Evolutionary conservation across 164 flowering plant species (phyloP).

Genomic region (Macadamia tetraphylla): DNA sequence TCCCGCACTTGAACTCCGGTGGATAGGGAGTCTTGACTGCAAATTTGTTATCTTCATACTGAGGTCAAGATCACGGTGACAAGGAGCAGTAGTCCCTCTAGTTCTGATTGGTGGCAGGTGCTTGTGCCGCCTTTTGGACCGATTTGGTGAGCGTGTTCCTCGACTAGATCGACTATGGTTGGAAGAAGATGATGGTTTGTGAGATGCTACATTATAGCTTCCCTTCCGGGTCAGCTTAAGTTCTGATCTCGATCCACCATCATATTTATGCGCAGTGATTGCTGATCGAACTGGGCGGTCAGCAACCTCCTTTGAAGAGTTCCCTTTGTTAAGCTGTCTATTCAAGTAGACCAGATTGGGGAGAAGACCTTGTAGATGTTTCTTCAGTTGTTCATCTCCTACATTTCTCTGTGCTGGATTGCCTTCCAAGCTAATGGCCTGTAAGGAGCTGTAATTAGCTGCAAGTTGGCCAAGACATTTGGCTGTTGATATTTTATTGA

Average conservation of each 20-base stretch:
- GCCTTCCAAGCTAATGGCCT: constrained; percentile 89
- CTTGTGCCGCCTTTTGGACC: constrained; percentile 37
- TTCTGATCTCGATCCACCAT: constrained; percentile 54
- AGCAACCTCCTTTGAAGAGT: constrained; percentile 55
- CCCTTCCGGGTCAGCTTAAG: constrained; percentile 49
- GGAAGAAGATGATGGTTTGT: constrained; percentile 32
- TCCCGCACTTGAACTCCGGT: constrained; percentile 73
- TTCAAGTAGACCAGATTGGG: constrained; percentile 75
- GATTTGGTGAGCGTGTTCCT: constrained; percentile 36
- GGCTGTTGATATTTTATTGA: constrained; percentile 88
- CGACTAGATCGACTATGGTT: constrained; percentile 43
- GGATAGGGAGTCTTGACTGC: constrained; percentile 38
- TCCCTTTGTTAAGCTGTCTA: constrained; percentile 52
- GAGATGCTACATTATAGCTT: constrained; percentile 32
- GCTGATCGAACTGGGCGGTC: constrained; percentile 64
- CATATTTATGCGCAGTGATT: constrained; percentile 40
- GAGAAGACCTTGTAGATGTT: constrained; percentile 66
- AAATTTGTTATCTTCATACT: constrained; percentile 28
- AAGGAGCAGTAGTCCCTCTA: constrained; percentile 29
- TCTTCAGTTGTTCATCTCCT: constrained; percentile 88
- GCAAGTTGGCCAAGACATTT: constrained; percentile 93
- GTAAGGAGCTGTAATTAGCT: constrained; percentile 82
- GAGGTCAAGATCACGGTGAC: constrained; percentile 24
- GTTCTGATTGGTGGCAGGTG: constrained; percentile 48
- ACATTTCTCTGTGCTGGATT: constrained; percentile 94